Evolutionary conservation across 257 asterid genomes (phyloP).

Genomic region (Striga asiatica): DNA sequence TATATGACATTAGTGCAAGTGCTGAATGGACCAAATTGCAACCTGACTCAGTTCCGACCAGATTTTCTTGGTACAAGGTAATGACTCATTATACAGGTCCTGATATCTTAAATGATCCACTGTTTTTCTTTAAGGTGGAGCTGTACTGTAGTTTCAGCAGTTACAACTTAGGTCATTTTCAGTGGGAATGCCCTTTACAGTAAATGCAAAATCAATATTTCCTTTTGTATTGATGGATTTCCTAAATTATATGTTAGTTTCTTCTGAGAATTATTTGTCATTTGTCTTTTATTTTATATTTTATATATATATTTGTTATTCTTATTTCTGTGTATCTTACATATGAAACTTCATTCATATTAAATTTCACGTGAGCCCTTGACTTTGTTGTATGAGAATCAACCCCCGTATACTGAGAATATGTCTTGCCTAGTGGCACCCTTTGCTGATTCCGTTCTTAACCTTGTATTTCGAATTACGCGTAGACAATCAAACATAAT

Average conservation of each 20-base stretch:
- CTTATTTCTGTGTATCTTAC: too few species aligned
- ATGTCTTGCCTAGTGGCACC: too few species aligned
- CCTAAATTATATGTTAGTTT: neutral
- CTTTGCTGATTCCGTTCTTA: too few species aligned
- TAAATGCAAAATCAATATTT: neutral
- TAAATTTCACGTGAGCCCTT: neutral
- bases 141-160: neutral
- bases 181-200: neutral
- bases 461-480: too few species aligned
- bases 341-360: too few species aligned
- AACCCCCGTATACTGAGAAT: too few species aligned
- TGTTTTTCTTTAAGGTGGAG: neutral
- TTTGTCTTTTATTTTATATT: too few species aligned
- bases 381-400: neutral
- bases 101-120: slow-evolving; percentile 6
- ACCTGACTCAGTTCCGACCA: slow-evolving; percentile 34
- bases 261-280: neutral
- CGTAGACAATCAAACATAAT: too few species aligned
- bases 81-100: neutral
- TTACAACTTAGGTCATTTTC: neutral
- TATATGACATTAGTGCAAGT: slow-evolving; percentile 29
- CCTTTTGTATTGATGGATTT: neutral
- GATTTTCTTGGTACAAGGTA: slow-evolving; percentile 89
- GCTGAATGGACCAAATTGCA: slow-evolving; percentile 46
- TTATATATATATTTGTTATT: too few species aligned